Evolutionary conservation across 371 early-diverging fungal species (phyloP), one percentile per base, ranked within the genome.

Genomic region (Neoconidiobolus thromboides): DNA sequence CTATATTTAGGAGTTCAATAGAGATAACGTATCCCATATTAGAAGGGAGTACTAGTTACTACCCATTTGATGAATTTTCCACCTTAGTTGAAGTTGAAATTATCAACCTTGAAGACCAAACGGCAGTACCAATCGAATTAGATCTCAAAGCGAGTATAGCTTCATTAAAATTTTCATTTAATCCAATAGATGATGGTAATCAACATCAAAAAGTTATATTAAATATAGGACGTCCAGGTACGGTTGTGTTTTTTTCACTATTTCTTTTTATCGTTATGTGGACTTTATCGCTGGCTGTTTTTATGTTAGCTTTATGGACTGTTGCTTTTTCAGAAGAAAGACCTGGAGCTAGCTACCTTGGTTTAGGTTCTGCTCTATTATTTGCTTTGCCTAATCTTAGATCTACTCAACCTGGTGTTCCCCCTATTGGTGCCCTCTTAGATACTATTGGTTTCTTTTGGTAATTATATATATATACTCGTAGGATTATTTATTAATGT

Each of bases 331-430:
- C 63, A 36, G 15, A 67, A 0, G 62, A 60, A 1, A 37, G 65
- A n/a, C 67, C 63, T 50, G 51, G 15, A 51, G 63, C 70, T 41
- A 64, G 67, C 46, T 53, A 69, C 12, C 64, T 75, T 43, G 65
- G 71, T 0, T 40, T 75, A 0, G 67, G 68, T 39, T 63, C 69
- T 47, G 64, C 71, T 0, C 62, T 73, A 3, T 62, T 71, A 60
- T 66, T 68, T 48, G 54, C 71, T 60, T 47, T 74, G 15, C 64
- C 67, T 55, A 63, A 67, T 9, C 60, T 67, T 43, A 6, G 67
- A 46, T 69, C 71, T 56, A 66, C 71, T 0, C 74, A 74, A 57
- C 72, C 72, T 1, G 71, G 72, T 15, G 68, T 71, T n/a, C 74
- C 72, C 1, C 65, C 68, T 1, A 70, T 74, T 10, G 74, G 74